Conservation (phyloP, 2,329 filamentous ascomycete genomes). For the Arthrobotrys megalospora region DNA sequence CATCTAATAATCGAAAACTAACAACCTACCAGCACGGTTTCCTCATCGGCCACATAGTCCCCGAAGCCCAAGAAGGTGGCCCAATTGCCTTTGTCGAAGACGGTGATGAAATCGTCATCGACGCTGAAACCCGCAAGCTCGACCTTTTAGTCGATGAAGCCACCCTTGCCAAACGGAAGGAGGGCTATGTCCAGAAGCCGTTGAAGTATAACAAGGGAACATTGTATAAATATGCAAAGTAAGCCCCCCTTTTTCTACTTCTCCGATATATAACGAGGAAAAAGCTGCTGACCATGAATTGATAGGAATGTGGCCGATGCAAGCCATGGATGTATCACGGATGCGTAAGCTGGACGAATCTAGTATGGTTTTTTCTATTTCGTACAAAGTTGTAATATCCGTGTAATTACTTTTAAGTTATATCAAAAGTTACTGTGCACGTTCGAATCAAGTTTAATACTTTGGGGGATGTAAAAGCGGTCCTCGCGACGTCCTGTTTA, state of each 20-base stretch:
- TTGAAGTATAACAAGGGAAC: constrained; percentile 75
- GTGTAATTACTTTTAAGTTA: neutral
- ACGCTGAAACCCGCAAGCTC: constrained; percentile 73
- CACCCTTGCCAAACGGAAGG: constrained; percentile 71
- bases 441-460: no score
- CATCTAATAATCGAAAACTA: neutral
- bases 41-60: constrained; percentile 76
- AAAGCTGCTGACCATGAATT: neutral
- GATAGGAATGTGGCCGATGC: constrained; percentile 72
- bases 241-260: constrained; percentile 38
- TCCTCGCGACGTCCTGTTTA: constrained; percentile 9
- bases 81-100: constrained; percentile 74
- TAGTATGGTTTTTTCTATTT: neutral
- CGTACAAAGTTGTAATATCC: constrained; percentile 18
- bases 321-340: constrained; percentile 74
- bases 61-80: constrained; percentile 75
- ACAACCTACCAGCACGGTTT: constrained; percentile 70
- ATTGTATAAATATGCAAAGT: constrained; percentile 73
- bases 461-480: neutral
- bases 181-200: constrained; percentile 72
- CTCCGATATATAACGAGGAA: constrained; percentile 1
- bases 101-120: constrained; percentile 75
- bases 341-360: constrained; percentile 66
- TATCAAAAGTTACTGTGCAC: neutral
- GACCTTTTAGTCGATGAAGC: constrained; percentile 71